phyloP scores from a whole-genome alignment of 257 asterid genomes.

The Euphrasia confusa region DNA sequence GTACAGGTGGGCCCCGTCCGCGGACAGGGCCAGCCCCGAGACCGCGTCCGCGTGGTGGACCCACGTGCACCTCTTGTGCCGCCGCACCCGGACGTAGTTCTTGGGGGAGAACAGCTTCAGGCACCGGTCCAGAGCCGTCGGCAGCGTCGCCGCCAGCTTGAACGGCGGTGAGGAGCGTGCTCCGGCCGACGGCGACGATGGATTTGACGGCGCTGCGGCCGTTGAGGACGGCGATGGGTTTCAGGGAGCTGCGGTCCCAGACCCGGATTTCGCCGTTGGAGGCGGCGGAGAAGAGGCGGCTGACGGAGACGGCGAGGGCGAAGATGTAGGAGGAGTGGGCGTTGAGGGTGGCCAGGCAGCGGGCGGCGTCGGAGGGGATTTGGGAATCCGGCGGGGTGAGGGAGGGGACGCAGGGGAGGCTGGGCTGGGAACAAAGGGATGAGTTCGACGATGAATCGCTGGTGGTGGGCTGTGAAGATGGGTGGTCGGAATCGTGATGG shows the following conservation, averaged over 20 bases:
- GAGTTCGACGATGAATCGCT: conserved; percentile 32
- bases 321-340: conserved; percentile 55
- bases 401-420: conserved; percentile 68
- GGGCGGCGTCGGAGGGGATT: conserved; percentile 21
- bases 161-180: conserved; percentile 48
- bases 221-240: conserved; percentile 17
- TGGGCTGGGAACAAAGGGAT: conserved; percentile 47
- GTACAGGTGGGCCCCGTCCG: conserved; percentile 44
- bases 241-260: conserved; percentile 31
- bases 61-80: conserved; percentile 67
- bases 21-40: conserved; percentile 48
- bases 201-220: conserved; percentile 49
- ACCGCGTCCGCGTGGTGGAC: conserved; percentile 79
- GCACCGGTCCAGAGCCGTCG: conserved; percentile 61
- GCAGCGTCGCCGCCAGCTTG: conserved; percentile 51
- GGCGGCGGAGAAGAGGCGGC: conserved; percentile 52
- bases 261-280: conserved; percentile 57
- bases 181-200: conserved; percentile 28
- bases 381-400: conserved; percentile 42
- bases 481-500: conserved; percentile 22
- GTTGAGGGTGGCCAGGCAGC: conserved; percentile 51
- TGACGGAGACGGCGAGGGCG: conserved; percentile 52
- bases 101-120: conserved; percentile 39
- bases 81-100: conserved; percentile 55
- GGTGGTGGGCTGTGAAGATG: conserved; percentile 13